Percentiles rank a stretch among this genome's conserved stretches.
These are phyloP conservation scores for Diplodia sapinea DNA, from an alignment of 2,329 filamentous ascomycete genomes.

Conservation along the genomic window DNA sequence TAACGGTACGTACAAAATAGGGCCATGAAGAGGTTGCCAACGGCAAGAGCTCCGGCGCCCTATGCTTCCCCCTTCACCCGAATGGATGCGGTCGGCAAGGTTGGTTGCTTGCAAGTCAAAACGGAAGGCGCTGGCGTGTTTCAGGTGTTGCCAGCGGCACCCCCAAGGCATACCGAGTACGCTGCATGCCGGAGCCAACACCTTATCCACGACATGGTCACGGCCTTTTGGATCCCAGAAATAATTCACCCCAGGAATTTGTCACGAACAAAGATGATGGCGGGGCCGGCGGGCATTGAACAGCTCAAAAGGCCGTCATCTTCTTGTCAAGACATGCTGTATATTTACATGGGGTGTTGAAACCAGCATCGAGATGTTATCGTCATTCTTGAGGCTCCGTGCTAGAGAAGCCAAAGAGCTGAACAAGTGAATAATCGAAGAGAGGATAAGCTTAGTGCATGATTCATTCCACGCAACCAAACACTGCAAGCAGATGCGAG, in stretches of 20 bases:
- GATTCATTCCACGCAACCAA: neutral
- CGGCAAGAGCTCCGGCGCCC: neutral
- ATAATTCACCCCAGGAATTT: neutral
- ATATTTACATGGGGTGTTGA: too few relatives aligned
- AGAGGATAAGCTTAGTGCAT: too few relatives aligned
- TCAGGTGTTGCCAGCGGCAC: neutral
- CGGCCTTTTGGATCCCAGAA: neutral
- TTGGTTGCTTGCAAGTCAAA: neutral
- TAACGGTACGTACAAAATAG: neutral
- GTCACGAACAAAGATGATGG: neutral
- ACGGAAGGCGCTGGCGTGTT: conserved; percentile 4
- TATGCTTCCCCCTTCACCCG: neutral
- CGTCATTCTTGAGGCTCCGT: too few relatives aligned
- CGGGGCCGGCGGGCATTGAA: neutral
- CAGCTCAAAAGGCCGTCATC: too few relatives aligned
- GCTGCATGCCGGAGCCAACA: neutral
- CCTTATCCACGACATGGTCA: neutral
- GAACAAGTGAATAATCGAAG: too few relatives aligned
- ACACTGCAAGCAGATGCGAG: neutral
- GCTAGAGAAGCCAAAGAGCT: too few relatives aligned
- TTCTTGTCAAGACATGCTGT: too few relatives aligned
- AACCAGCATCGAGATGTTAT: too few relatives aligned
- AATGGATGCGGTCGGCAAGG: neutral
- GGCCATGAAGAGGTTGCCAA: too few relatives aligned
- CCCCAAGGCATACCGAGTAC: conserved; percentile 1